A percentile compares a stretch with the other conserved stretches of the same genome.
phyloP scores from a whole-genome alignment of 1,284 basidiomycete genomes.

The Ceratobasidium sp. region DNA sequence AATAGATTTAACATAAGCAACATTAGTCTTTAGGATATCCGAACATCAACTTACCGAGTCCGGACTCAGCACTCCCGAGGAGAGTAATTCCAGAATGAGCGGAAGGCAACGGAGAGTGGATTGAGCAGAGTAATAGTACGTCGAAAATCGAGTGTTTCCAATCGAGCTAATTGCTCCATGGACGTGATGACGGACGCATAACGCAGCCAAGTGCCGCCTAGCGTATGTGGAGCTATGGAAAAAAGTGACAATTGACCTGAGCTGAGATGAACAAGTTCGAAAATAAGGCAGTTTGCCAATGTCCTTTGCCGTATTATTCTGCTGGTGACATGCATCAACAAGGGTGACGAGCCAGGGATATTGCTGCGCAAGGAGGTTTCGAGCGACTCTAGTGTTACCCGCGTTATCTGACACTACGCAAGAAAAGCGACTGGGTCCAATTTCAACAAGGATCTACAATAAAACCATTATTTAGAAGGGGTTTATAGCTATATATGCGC shows the following conservation, averaged over 20 bases:
- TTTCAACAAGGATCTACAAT: slow-evolving; percentile 45
- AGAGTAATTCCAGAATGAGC: slow-evolving; percentile 22
- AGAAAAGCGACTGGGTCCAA: slow-evolving; percentile 53
- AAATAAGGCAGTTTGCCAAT: slow-evolving; percentile 55
- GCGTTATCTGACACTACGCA: slow-evolving; percentile 56
- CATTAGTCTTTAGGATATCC: background rate
- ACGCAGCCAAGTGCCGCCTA: slow-evolving; percentile 50
- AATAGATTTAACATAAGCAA: background rate
- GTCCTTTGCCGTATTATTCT: slow-evolving; percentile 55
- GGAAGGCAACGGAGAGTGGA: slow-evolving; percentile 7
- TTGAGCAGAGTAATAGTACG: slow-evolving; percentile 49
- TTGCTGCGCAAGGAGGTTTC: slow-evolving; percentile 50
- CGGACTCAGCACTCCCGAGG: slow-evolving; percentile 19
- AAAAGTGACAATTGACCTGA: slow-evolving; percentile 51
- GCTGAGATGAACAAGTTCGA: slow-evolving; percentile 49
- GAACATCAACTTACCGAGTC: background rate
- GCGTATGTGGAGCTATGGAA: slow-evolving; percentile 55
- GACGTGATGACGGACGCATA: slow-evolving; percentile 46
- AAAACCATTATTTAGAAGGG: slow-evolving; percentile 10
- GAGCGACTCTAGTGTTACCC: slow-evolving; percentile 55
- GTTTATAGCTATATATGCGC: background rate
- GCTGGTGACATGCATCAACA: slow-evolving; percentile 56
- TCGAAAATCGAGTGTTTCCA: slow-evolving; percentile 56
- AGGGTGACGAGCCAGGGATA: slow-evolving; percentile 54
- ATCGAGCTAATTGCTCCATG: slow-evolving; percentile 54